Evolutionary conservation across 306 rosid species (phyloP).

Genomic region (Vigna angularis): DNA sequence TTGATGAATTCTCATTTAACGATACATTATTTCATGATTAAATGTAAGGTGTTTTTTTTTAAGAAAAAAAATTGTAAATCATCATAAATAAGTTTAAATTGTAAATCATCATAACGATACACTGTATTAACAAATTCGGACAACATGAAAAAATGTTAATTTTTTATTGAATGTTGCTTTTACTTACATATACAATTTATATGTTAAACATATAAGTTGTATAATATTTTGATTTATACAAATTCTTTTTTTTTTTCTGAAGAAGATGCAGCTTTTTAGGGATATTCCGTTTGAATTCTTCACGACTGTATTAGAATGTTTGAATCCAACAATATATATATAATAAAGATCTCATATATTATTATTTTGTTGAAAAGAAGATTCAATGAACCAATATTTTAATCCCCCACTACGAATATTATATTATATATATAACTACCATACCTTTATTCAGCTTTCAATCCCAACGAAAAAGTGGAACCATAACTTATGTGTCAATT

Average conservation of each 20-base stretch:
- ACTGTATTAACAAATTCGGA: too few species aligned
- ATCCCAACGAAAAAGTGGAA: constrained; percentile 34
- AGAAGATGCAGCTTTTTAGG: background rate
- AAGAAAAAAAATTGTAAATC: too few species aligned
- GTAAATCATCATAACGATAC: too few species aligned
- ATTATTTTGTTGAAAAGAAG: background rate
- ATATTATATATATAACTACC: constrained; percentile 16
- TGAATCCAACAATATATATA: background rate
- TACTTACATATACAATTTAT: background rate
- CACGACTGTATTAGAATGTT: background rate
- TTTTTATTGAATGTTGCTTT: too few species aligned
- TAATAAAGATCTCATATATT: background rate
- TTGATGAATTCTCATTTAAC: too few species aligned
- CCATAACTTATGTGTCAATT: background rate
- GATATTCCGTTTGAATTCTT: constrained; percentile 17
- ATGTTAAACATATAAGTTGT: background rate
- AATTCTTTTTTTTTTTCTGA: background rate
- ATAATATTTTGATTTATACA: background rate
- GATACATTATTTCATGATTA: too few species aligned
- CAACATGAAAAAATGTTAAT: too few species aligned
- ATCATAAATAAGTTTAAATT: too few species aligned
- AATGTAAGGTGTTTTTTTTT: too few species aligned
- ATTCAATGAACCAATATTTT: constrained; percentile 1
- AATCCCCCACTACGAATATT: constrained; percentile 22
- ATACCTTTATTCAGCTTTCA: background rate